Evolutionary conservation across 1,284 basidiomycete species (phyloP).

Genomic region (Cystobasidium sp.): DNA sequence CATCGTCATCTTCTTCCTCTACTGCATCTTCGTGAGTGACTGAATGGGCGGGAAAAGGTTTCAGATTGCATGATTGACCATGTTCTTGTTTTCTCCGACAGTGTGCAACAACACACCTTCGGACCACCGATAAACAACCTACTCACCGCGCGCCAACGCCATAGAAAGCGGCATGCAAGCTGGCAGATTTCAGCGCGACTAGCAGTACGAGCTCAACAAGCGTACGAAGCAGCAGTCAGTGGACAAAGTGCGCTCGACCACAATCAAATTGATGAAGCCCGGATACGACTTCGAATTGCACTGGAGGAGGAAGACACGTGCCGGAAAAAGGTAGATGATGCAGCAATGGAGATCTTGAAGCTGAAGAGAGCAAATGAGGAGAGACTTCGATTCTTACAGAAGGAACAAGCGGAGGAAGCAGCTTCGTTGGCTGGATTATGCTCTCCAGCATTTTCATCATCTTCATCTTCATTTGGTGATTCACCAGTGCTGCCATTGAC

Average conservation of each 20-base stretch:
- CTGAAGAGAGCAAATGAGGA: slow-evolving; percentile 26
- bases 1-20: slow-evolving; percentile 11
- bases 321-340: slow-evolving; percentile 28
- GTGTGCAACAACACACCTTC: slow-evolving; percentile 13
- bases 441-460: slow-evolving; percentile 20
- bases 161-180: slow-evolving; percentile 33
- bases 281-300: slow-evolving; percentile 34
- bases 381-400: not conserved
- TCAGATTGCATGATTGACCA: not conserved
- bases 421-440: not conserved
- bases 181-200: slow-evolving; percentile 38
- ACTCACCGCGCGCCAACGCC: slow-evolving; percentile 14
- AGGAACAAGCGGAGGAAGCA: slow-evolving; percentile 19
- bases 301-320: slow-evolving; percentile 33
- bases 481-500: slow-evolving; percentile 20
- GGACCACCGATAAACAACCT: slow-evolving; percentile 24
- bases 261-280: slow-evolving; percentile 21
- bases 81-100: not conserved
- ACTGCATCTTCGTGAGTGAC: slow-evolving; percentile 25
- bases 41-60: not conserved
- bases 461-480: slow-evolving; percentile 18
- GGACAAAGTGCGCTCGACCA: not conserved
- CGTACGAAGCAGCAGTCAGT: slow-evolving; percentile 26
- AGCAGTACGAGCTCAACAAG: slow-evolving; percentile 30
- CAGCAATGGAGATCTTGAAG: slow-evolving; percentile 27